A percentile compares a stretch with the other conserved stretches of the same genome.
These are phyloP conservation scores for Trichosporon sp. DNA, from an alignment of 1,284 basidiomycete species.

Conservation along the genomic window DNA sequence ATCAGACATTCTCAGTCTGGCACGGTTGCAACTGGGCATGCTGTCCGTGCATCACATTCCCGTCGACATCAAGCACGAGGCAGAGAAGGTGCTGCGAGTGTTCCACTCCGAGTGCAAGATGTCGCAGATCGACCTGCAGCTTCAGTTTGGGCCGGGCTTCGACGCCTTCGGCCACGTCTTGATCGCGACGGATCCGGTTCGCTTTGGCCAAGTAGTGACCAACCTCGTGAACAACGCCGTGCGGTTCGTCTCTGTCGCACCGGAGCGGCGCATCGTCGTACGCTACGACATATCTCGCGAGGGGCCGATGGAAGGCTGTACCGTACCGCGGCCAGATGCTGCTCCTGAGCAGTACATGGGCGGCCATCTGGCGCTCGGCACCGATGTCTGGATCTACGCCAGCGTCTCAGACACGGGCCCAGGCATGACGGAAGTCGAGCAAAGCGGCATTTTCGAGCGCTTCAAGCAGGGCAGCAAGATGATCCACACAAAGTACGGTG, in stretches of 20 bases:
- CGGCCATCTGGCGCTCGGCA: slow-evolving; percentile 22
- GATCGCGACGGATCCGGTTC: slow-evolving; percentile 45
- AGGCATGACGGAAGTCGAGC: slow-evolving; percentile 38
- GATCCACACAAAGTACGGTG: slow-evolving; percentile 33
- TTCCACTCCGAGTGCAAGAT: slow-evolving; percentile 37
- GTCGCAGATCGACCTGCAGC: slow-evolving; percentile 28
- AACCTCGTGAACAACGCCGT: slow-evolving; percentile 31
- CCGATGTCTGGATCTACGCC: slow-evolving; percentile 37
- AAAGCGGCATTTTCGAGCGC: slow-evolving; percentile 40
- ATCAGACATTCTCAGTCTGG: slow-evolving; percentile 48
- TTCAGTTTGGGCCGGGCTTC: slow-evolving; percentile 24
- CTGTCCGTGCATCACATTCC: slow-evolving; percentile 38
- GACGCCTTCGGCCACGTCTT: slow-evolving; percentile 9
- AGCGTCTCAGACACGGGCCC: slow-evolving; percentile 45
- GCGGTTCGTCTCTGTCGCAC: slow-evolving; percentile 22
- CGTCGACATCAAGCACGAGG: slow-evolving; percentile 43
- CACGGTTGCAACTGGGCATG: slow-evolving; percentile 47
- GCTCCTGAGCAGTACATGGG: neutral
- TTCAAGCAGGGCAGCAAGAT: slow-evolving; percentile 39
- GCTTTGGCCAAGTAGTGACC: slow-evolving; percentile 44
- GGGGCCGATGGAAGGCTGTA: slow-evolving; percentile 12
- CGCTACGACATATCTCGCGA: slow-evolving; percentile 23
- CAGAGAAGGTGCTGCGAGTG: slow-evolving; percentile 35
- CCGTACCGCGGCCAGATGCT: slow-evolving; percentile 2
- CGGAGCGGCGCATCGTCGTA: slow-evolving; percentile 25